phyloP scores from a whole-genome alignment of 2,329 filamentous ascomycete genomes.

The Fusarium hostae region DNA sequence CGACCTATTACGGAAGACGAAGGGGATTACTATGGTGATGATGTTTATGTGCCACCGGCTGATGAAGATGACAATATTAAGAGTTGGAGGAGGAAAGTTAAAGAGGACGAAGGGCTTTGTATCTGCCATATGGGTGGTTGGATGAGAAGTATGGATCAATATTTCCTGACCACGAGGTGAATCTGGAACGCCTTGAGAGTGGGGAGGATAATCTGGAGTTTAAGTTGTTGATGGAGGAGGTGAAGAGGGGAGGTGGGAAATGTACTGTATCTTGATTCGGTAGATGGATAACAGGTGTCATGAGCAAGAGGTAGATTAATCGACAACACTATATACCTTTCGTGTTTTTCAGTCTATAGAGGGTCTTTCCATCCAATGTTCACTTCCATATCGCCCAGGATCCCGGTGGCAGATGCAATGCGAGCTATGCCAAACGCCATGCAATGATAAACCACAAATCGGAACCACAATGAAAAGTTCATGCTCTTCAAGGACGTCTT shows the following conservation, averaged over 20 bases:
- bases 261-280: neutral
- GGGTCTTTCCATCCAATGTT: neutral
- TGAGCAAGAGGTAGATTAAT: neutral
- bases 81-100: neutral
- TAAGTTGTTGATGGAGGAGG: neutral
- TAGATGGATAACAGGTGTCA: neutral
- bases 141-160: neutral
- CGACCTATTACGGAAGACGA: conserved; percentile 1
- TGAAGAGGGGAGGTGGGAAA: neutral
- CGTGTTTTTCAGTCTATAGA: neutral
- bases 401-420: neutral
- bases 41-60: neutral
- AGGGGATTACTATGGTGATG: neutral
- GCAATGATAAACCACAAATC: neutral
- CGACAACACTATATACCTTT: neutral
- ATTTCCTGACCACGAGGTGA: neutral
- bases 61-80: neutral
- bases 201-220: conserved; percentile 11
- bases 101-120: neutral
- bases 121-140: conserved; percentile 7
- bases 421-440: neutral
- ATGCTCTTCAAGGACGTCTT: neutral
- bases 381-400: neutral
- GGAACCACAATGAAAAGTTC: neutral
- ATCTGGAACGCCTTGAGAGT: neutral